A percentile compares a stretch with the other conserved stretches of the same genome.
These are phyloP conservation scores for Solanum gracilifrons DNA, from an alignment of 257 asterid genomes.

Conservation along the genomic window DNA sequence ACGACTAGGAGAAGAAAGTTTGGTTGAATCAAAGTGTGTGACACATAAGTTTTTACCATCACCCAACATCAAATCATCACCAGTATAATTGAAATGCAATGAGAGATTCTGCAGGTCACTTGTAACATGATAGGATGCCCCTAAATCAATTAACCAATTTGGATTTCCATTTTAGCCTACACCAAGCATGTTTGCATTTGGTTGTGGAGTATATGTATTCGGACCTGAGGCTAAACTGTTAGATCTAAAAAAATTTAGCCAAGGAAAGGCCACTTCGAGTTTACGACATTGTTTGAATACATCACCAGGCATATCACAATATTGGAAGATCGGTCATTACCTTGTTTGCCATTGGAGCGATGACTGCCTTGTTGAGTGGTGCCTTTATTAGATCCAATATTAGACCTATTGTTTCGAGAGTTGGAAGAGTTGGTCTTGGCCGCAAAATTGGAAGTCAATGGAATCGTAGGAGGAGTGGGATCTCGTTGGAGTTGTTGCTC, in stretches of 20 bases:
- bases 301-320: neutral
- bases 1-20: neutral
- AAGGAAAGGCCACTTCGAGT: neutral
- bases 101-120: neutral
- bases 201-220: neutral
- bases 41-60: neutral
- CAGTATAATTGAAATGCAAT: neutral
- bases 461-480: neutral
- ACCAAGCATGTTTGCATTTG: neutral
- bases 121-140: neutral
- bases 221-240: neutral
- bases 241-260: neutral
- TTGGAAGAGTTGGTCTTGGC: neutral
- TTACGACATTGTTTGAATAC: neutral
- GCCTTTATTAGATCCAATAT: neutral
- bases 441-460: neutral
- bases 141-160: neutral
- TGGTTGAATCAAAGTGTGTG: neutral
- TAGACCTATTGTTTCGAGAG: neutral
- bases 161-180: neutral
- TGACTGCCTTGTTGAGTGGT: neutral
- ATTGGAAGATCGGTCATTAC: neutral
- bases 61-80: neutral
- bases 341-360: neutral
- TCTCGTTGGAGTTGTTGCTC: neutral